These are phyloP conservation scores for Flaveria linearis DNA, from an alignment of 129 eudicot species.

Conservation along the genomic window DNA sequence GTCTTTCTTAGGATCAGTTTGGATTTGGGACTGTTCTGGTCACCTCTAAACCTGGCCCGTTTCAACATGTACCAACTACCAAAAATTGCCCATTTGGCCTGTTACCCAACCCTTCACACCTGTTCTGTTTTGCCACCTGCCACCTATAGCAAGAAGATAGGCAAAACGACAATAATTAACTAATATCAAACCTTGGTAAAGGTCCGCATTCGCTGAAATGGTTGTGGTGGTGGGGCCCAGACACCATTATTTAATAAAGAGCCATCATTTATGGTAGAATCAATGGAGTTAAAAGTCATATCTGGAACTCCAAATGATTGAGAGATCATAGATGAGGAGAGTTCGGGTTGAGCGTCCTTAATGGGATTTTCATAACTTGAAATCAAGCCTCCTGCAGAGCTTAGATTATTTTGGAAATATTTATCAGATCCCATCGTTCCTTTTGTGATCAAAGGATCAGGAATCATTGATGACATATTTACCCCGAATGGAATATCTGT, in stretches of 20 bases:
- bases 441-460: conserved; percentile 59
- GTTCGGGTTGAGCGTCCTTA: conserved; percentile 81
- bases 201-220: conserved; percentile 74
- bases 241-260: conserved; percentile 60
- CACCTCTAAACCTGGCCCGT: background rate
- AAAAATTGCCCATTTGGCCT: background rate
- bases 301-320: conserved; percentile 98
- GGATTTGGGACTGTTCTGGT: background rate
- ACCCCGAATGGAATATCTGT: conserved; percentile 49
- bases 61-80: background rate
- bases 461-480: conserved; percentile 59
- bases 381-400: conserved; percentile 59
- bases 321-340: conserved; percentile 80
- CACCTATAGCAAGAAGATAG: background rate
- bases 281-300: conserved; percentile 77
- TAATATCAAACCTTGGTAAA: conserved; percentile 69
- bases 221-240: conserved; percentile 80
- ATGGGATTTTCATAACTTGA: conserved; percentile 52
- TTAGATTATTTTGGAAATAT: conserved; percentile 58
- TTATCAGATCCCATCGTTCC: conserved; percentile 63
- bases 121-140: background rate
- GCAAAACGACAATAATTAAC: background rate
- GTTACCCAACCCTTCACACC: background rate
- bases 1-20: background rate
- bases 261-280: conserved; percentile 70